phyloP scores from a whole-genome alignment of 352 stramenopile species.

The Phytophthora syringae region DNA sequence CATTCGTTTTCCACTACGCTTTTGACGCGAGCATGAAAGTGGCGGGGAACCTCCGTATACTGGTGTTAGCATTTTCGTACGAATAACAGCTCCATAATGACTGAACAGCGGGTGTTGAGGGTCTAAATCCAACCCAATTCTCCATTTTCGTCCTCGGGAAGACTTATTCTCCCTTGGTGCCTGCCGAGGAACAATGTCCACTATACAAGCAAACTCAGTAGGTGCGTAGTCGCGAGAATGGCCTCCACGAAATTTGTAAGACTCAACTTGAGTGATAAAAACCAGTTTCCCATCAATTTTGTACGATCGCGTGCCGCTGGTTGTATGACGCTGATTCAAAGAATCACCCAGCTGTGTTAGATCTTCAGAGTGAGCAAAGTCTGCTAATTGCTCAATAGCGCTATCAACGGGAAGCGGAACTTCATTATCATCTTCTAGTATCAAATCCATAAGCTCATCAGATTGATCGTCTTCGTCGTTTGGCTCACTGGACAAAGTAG shows the following conservation, averaged over 20 bases:
- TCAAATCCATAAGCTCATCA: no score
- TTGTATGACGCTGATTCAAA: neutral
- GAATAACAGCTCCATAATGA: neutral
- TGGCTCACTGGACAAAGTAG: no score
- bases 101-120: neutral
- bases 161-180: neutral
- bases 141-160: neutral
- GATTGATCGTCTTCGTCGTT: no score
- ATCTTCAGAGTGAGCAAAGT: neutral
- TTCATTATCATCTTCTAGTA: no score
- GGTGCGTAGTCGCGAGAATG: conserved; percentile 1
- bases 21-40: neutral
- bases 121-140: neutral
- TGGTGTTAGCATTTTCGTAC: neutral
- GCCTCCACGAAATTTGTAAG: neutral
- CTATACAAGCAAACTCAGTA: neutral
- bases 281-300: neutral
- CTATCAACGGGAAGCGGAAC: neutral
- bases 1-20: no score
- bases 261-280: conserved; percentile 9
- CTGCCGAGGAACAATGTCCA: conserved; percentile 1
- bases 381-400: neutral
- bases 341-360: neutral
- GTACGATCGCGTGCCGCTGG: neutral
- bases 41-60: neutral